phyloP scores from a whole-genome alignment of 2,329 filamentous ascomycete genomes.

The Herpotrichia juniperi region DNA sequence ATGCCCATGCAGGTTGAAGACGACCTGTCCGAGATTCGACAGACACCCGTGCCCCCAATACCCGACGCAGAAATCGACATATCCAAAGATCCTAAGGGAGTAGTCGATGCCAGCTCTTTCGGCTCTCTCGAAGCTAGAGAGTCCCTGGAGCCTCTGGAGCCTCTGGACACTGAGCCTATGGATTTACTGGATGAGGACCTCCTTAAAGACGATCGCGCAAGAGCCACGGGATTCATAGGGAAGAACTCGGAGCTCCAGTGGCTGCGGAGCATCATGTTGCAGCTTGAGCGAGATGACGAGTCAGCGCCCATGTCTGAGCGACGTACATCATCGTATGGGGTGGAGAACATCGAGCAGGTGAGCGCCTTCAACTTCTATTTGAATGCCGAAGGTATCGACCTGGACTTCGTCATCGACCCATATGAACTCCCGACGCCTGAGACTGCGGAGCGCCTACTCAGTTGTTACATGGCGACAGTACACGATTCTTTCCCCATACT shows the following conservation, averaged over 20 bases:
- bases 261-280: conserved; percentile 32
- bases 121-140: conserved; percentile 5
- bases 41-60: conserved; percentile 18
- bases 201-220: conserved; percentile 26
- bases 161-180: conserved; percentile 22
- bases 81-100: conserved; percentile 7
- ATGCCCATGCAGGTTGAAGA: conserved; percentile 30
- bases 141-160: conserved; percentile 14
- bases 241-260: conserved; percentile 41
- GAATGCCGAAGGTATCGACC: conserved; percentile 31
- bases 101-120: conserved; percentile 4
- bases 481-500: conserved; percentile 49
- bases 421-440: conserved; percentile 39
- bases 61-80: conserved; percentile 25
- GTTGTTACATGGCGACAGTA: conserved; percentile 46
- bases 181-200: conserved; percentile 38
- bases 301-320: conserved; percentile 7
- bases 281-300: conserved; percentile 22
- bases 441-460: conserved; percentile 39
- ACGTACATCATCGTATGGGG: conserved; percentile 10
- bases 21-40: conserved; percentile 27
- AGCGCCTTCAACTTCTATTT: conserved; percentile 41
- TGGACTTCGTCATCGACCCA: conserved; percentile 38
- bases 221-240: conserved; percentile 42
- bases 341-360: conserved; percentile 29